Evolutionary conservation across 2,329 filamentous ascomycete genomes (phyloP), one percentile per base, ranked within the genome.

Genomic region (Aphanocladium album): DNA sequence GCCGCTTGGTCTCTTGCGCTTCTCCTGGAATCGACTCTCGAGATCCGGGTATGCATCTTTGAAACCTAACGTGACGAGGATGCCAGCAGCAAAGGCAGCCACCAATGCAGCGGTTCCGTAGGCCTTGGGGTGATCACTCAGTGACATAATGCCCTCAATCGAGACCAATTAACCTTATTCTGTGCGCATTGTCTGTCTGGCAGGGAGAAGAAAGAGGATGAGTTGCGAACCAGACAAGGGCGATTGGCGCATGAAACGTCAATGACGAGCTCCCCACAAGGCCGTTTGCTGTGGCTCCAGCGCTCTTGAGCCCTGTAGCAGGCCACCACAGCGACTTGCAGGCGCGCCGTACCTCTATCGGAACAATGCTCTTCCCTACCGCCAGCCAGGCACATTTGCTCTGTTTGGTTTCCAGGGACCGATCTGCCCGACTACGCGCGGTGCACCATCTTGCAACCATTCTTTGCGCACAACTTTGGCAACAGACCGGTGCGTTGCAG

Each of bases 21-120:
- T 75, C 64, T 74, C 77, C 67, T 83, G 83, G 68, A 86, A 90
- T 21, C 84, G 81, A 23, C 79, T 75, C 71, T 91, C 87, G 51
- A 92, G 80, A 66, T 91, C 88, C 1, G 89, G 87, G 68, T 92
- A 93, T 41, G 93, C 73, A 70, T 93, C 89, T 73, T 92, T 92
- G 76, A 91, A 86, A 61, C 88, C 88, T 2, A 95, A 75, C 0
- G 91, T 91, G 60, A 93, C 73, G 56, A 91, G 77, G 57, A 92
- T 81, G 47, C 93, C 92, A 11, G 90, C 82, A n/a, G 88, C 73
- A 68, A 97, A 96, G 69, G 90, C 89, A 21, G 86, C 77, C 60
- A 85, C 80, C 46, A 92, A 73, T 63, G 88, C 90, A 30, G 87
- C 83, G 3, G 82, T 81, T 73, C 85, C 83, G 69, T 87, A 88